These are phyloP conservation scores for Xylariales sp. DNA, from an alignment of 2,329 filamentous ascomycete genomes.

Conservation along the genomic window DNA sequence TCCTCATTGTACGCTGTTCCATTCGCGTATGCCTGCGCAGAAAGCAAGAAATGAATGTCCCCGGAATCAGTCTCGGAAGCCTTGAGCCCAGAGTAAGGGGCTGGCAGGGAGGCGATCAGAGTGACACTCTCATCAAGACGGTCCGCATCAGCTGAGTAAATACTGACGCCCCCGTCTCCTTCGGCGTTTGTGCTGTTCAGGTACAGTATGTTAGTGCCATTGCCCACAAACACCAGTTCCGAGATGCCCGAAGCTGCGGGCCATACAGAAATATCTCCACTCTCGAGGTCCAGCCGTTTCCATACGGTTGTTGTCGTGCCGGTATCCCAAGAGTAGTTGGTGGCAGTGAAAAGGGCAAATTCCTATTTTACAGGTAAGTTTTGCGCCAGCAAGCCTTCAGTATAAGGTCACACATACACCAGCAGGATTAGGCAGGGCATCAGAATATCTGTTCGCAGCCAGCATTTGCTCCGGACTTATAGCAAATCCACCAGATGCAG, in stretches of 20 bases:
- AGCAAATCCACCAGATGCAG: slow-evolving; percentile 21
- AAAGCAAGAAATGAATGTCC: slow-evolving; percentile 35
- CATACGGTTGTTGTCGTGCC: slow-evolving; percentile 41
- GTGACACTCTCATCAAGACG: slow-evolving; percentile 21
- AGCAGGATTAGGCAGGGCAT: slow-evolving; percentile 26
- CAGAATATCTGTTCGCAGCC: slow-evolving; percentile 27
- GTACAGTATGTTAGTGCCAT: slow-evolving; percentile 40
- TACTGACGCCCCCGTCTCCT: slow-evolving; percentile 33
- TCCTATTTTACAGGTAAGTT: slow-evolving; percentile 21
- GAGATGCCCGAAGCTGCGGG: slow-evolving; percentile 49
- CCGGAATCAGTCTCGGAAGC: slow-evolving; percentile 25
- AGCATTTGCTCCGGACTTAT: slow-evolving; percentile 28
- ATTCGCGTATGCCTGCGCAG: slow-evolving; percentile 49
- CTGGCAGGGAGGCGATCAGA: slow-evolving; percentile 31
- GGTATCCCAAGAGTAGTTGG: slow-evolving; percentile 56
- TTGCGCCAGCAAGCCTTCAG: background rate
- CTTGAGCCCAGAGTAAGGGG: slow-evolving; percentile 34
- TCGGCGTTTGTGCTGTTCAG: slow-evolving; percentile 44
- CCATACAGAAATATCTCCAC: slow-evolving; percentile 47
- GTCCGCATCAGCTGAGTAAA: slow-evolving; percentile 32
- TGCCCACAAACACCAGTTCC: slow-evolving; percentile 54
- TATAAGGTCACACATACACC: slow-evolving; percentile 21
- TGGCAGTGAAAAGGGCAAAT: slow-evolving; percentile 43
- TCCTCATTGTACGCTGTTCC: slow-evolving; percentile 54
- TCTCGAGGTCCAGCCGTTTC: slow-evolving; percentile 52